phyloP scores from a whole-genome alignment of 208 protist genomes.

The Phytomonas sp. region DNA sequence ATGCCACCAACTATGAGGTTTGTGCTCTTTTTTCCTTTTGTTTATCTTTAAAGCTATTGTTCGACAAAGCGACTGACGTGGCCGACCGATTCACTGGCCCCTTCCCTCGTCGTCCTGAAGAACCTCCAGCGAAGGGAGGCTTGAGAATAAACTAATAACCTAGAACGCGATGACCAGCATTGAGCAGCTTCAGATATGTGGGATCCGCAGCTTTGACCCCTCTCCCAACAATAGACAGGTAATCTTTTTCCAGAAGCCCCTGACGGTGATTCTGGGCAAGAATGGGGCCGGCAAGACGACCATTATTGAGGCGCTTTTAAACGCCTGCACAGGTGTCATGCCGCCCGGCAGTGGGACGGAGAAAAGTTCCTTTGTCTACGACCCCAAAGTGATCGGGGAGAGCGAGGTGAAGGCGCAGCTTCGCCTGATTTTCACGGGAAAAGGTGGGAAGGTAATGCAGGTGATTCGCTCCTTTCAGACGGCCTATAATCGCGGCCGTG shows the following conservation, averaged over 20 bases:
- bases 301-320: constrained; percentile 98
- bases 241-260: constrained; percentile 96
- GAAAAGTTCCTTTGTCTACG: constrained; percentile 96
- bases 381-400: constrained; percentile 94
- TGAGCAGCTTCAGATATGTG: constrained; percentile 94
- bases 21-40: background rate
- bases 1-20: background rate
- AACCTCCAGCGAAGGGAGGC: no score
- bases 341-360: constrained; percentile 90
- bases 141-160: no score
- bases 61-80: background rate
- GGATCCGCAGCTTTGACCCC: constrained; percentile 95
- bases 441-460: constrained; percentile 78
- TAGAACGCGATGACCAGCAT: constrained; percentile 93
- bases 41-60: constrained; percentile 4
- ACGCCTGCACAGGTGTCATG: constrained; percentile 95
- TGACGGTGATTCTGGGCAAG: constrained; percentile 98
- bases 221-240: constrained; percentile 66
- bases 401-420: constrained; percentile 97
- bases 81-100: no score
- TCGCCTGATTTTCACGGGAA: constrained; percentile 87
- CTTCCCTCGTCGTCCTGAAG: background rate
- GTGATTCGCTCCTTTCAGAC: constrained; percentile 91
- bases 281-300: constrained; percentile 98
- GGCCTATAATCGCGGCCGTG: constrained; percentile 78